These are phyloP conservation scores for Erysimum cheiranthoides DNA, from an alignment of 345 rosid species.

Conservation along the genomic window DNA sequence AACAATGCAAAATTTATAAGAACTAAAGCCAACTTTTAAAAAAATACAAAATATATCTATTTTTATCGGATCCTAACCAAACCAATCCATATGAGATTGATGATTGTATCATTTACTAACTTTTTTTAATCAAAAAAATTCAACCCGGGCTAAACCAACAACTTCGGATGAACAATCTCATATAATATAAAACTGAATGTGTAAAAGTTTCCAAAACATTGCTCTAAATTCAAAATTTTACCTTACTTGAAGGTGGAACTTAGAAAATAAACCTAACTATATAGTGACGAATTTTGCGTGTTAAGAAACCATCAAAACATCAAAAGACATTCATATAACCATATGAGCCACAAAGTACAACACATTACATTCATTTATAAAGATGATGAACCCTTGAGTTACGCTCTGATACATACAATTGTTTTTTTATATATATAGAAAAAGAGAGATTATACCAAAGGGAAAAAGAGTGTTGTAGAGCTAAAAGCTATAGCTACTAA, in stretches of 20 bases:
- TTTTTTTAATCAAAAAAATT: too few species aligned
- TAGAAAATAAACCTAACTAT: not conserved
- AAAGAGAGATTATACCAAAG: conserved; percentile 16
- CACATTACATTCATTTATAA: conserved; percentile 7
- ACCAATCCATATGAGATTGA: not conserved
- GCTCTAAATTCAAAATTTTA: not conserved
- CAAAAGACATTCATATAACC: conserved; percentile 1
- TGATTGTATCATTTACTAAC: not conserved
- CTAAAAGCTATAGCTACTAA: conserved; percentile 40
- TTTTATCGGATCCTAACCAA: too few species aligned
- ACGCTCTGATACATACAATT: conserved; percentile 30
- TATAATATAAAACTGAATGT: too few species aligned
- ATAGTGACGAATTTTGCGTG: conserved; percentile 5
- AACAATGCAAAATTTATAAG: too few species aligned
- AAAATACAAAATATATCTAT: too few species aligned
- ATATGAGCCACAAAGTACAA: conserved; percentile 34
- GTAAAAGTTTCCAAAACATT: too few species aligned
- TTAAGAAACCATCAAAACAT: not conserved
- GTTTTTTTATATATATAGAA: not conserved
- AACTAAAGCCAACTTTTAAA: too few species aligned
- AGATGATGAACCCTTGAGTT: conserved; percentile 25
- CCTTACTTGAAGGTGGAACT: not conserved
- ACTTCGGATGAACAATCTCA: too few species aligned
- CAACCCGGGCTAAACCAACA: too few species aligned
- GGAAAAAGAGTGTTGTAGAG: conserved; percentile 43